Evolutionary conservation across 2,329 filamentous ascomycete species (phyloP).

Genomic region (Didymosphaeria variabile): DNA sequence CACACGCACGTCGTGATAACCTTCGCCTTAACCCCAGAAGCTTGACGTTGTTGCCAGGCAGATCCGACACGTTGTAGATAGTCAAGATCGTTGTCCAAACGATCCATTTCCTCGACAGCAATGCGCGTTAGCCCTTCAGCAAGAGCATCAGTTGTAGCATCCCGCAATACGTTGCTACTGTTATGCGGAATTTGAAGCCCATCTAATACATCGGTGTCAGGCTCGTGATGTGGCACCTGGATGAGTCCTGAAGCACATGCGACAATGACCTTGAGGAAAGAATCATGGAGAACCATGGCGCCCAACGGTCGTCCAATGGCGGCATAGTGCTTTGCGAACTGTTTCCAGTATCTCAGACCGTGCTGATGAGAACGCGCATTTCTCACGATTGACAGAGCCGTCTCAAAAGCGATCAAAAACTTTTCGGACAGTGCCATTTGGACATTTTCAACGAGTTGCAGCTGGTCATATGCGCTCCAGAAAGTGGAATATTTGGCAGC

Average conservation of each 20-base stretch:
- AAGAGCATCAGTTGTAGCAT: constrained; percentile 42
- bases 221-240: constrained; percentile 67
- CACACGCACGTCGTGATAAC: constrained; percentile 85
- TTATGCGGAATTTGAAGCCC: constrained; percentile 59
- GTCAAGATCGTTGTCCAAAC: constrained; percentile 88
- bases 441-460: constrained; percentile 76
- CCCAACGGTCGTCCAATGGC: constrained; percentile 81
- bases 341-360: constrained; percentile 84
- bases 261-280: constrained; percentile 85
- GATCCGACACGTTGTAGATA: constrained; percentile 84
- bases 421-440: constrained; percentile 80
- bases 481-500: constrained; percentile 80
- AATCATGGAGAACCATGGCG: constrained; percentile 88
- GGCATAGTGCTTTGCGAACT: constrained; percentile 83
- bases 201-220: constrained; percentile 74
- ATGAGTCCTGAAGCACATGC: constrained; percentile 79
- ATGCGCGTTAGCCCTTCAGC: constrained; percentile 72
- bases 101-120: constrained; percentile 82
- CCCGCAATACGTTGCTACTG: constrained; percentile 23
- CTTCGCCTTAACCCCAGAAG: constrained; percentile 84
- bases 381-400: constrained; percentile 87
- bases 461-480: constrained; percentile 78
- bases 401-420: constrained; percentile 87
- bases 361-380: constrained; percentile 75
- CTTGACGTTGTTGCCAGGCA: constrained; percentile 84